A percentile compares a stretch with the other conserved stretches of the same genome.
Evolutionary conservation across 2,329 filamentous ascomycete species (phyloP).

Genomic region (Nannizzia gypsea): DNA sequence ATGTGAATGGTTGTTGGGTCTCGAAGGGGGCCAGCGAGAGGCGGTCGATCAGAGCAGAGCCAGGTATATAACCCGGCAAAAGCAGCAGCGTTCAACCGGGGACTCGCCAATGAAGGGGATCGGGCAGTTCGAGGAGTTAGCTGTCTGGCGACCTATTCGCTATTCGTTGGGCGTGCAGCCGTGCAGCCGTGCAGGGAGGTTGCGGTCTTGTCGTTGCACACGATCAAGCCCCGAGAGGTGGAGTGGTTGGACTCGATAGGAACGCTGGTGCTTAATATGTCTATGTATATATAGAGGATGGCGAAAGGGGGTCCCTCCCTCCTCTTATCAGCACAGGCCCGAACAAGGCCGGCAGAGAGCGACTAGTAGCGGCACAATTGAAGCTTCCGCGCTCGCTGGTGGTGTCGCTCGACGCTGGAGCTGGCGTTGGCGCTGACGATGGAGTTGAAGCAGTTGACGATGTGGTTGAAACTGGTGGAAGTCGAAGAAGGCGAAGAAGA

Average conservation of each 20-base stretch:
- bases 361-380: neutral
- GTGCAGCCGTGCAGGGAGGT: neutral
- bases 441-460: too few species aligned
- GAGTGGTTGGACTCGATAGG: neutral
- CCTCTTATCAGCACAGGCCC: neutral
- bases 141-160: neutral
- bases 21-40: neutral
- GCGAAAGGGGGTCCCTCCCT: neutral
- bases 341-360: neutral
- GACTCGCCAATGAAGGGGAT: neutral
- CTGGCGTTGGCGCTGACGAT: too few species aligned
- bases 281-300: neutral
- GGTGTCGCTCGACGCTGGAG: too few species aligned
- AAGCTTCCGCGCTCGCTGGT: too few species aligned
- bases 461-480: too few species aligned
- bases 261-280: neutral
- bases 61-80: neutral
- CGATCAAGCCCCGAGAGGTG: slow-evolving; percentile 1
- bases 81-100: neutral
- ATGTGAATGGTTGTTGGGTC: neutral
- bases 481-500: too few species aligned
- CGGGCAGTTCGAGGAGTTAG: neutral
- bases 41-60: neutral
- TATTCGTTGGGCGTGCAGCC: slow-evolving; percentile 4
- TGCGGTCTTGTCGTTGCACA: neutral